phyloP scores from a whole-genome alignment of 495 filamentous ascomycete species.

The Aspergillus haitiensis region DNA sequence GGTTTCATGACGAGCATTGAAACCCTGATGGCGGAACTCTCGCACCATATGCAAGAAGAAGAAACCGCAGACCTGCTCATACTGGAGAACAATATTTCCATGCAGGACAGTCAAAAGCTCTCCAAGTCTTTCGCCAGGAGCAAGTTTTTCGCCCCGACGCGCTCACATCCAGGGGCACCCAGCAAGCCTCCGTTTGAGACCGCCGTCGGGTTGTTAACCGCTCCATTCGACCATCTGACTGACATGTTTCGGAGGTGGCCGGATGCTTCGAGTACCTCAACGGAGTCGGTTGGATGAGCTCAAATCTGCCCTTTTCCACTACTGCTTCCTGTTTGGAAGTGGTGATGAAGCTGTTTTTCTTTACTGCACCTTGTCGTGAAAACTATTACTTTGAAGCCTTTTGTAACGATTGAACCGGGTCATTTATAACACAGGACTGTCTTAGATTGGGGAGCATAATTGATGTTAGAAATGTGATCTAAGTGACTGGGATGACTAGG shows the following conservation, averaged over 20 bases:
- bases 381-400: too few species aligned
- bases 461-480: too few species aligned
- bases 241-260: constrained; percentile 40
- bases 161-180: constrained; percentile 50
- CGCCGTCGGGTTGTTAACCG: constrained; percentile 29
- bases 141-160: constrained; percentile 61
- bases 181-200: constrained; percentile 33
- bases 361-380: too few species aligned
- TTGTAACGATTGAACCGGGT: too few species aligned
- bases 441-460: too few species aligned
- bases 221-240: constrained; percentile 35
- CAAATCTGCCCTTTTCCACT: too few species aligned
- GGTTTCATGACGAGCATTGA: constrained; percentile 55
- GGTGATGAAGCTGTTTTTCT: too few species aligned
- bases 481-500: too few species aligned
- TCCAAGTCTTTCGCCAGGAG: constrained; percentile 56
- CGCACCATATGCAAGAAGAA: constrained; percentile 59
- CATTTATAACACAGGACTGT: too few species aligned
- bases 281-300: too few species aligned
- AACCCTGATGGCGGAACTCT: constrained; percentile 51
- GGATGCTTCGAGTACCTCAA: background rate
- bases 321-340: too few species aligned
- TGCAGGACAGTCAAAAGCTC: constrained; percentile 42
- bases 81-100: constrained; percentile 49
- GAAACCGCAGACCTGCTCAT: constrained; percentile 53